Evolutionary conservation across 345 rosid genomes (phyloP).

Genomic region (Pelargonium nanum): DNA sequence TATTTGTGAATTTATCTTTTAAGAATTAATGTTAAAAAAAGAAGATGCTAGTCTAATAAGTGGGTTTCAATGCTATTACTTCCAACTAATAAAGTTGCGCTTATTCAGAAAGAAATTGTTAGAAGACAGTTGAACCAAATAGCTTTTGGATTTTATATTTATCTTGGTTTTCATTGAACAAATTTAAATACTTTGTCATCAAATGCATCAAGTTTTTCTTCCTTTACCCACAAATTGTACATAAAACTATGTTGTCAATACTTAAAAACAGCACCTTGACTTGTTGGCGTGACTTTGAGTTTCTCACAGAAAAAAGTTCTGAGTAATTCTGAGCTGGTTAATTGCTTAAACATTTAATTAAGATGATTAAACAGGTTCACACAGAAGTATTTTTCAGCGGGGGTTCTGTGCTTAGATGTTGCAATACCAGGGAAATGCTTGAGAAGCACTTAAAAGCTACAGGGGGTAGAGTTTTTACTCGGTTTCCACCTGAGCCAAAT

Average conservation of each 20-base stretch:
- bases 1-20: too few species aligned
- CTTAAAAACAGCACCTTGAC: not conserved
- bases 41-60: not conserved
- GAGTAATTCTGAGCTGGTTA: not conserved
- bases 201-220: too few species aligned
- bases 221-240: too few species aligned
- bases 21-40: not conserved
- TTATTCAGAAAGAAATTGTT: not conserved
- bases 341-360: not conserved
- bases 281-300: not conserved
- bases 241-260: too few species aligned
- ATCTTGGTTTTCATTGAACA: too few species aligned
- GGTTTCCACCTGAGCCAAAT: conserved; percentile 98
- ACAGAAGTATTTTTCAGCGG: conserved; percentile 76
- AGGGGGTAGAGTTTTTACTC: conserved; percentile 66
- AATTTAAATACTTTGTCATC: too few species aligned
- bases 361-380: conserved; percentile 45
- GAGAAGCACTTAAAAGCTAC: conserved; percentile 71
- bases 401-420: conserved; percentile 65
- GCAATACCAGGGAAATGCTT: conserved; percentile 70
- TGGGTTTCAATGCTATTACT: not conserved
- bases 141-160: not conserved
- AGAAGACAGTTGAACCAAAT: not conserved
- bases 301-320: not conserved
- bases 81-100: not conserved